Conservation (phyloP, 306 rosid species). For the Ochetophila trinervis region DNA sequence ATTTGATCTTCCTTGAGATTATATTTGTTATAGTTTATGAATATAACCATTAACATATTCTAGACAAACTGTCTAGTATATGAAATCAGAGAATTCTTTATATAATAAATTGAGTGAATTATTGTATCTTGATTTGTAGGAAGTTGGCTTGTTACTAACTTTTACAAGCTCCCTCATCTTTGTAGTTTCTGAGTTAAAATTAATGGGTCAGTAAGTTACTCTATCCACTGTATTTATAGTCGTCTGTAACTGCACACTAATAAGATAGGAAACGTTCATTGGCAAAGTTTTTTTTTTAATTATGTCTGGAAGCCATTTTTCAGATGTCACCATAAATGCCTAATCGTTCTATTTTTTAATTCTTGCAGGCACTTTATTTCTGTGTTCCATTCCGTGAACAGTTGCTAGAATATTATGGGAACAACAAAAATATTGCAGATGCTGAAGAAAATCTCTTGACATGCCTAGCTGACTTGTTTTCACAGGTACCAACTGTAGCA, state of each 20-base stretch:
- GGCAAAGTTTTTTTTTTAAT: not conserved
- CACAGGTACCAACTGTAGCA: constrained; percentile 52
- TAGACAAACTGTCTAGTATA: no score
- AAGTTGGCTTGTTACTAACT: no score
- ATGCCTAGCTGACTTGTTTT: constrained; percentile 93
- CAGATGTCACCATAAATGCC: constrained; percentile 5
- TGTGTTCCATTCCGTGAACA: constrained; percentile 99
- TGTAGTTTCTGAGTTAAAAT: no score
- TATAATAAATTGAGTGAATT: no score
- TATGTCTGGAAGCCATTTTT: constrained; percentile 4
- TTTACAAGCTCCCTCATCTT: no score
- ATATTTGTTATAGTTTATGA: no score
- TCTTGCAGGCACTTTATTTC: constrained; percentile 86
- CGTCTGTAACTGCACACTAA: not conserved
- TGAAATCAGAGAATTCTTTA: no score
- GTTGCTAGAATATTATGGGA: constrained; percentile 79
- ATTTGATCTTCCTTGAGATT: no score
- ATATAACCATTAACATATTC: no score
- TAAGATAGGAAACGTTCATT: not conserved
- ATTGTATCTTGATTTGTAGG: no score
- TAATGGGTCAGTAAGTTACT: no score
- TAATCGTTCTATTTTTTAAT: constrained; percentile 15
- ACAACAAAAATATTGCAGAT: constrained; percentile 62
- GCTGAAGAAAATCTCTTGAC: constrained; percentile 95
- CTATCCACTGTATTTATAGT: no score